phyloP scores from a whole-genome alignment of 1,284 basidiomycete genomes.

The Marasmius oreades region DNA sequence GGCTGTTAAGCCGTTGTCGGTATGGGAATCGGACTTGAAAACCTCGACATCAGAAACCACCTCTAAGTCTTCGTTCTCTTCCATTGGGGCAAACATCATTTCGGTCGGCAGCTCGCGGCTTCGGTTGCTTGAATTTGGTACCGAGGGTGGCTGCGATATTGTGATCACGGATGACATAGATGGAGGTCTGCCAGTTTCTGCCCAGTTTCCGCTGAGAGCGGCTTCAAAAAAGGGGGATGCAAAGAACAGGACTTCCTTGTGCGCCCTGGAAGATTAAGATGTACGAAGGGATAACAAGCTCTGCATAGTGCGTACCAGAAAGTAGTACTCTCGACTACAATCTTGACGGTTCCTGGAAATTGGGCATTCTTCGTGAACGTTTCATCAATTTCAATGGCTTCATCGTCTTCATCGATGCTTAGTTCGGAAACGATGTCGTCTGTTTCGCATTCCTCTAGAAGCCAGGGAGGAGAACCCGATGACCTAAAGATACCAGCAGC shows the following conservation, averaged over 20 bases:
- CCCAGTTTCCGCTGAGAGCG: conserved; percentile 77
- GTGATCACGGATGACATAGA: conserved; percentile 80
- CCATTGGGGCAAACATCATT: conserved; percentile 56
- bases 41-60: conserved; percentile 31
- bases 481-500: conserved; percentile 78
- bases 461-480: conserved; percentile 72
- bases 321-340: conserved; percentile 78
- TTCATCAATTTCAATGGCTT: conserved; percentile 70
- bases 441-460: conserved; percentile 66
- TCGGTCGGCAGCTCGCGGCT: conserved; percentile 41
- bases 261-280: conserved; percentile 51
- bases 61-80: conserved; percentile 48
- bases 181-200: conserved; percentile 66
- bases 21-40: conserved; percentile 22
- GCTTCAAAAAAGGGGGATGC: conserved; percentile 86
- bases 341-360: conserved; percentile 79
- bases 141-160: conserved; percentile 65
- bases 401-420: conserved; percentile 59
- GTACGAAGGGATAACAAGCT: conserved; percentile 6
- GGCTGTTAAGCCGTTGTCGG: conserved; percentile 14
- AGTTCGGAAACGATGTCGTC: conserved; percentile 67
- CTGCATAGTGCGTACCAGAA: conserved; percentile 56
- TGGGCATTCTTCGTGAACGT: conserved; percentile 62
- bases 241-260: conserved; percentile 82
- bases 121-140: conserved; percentile 41